Evolutionary conservation across 2,329 filamentous ascomycete genomes (phyloP).

Genomic region (Esteya vermicola): DNA sequence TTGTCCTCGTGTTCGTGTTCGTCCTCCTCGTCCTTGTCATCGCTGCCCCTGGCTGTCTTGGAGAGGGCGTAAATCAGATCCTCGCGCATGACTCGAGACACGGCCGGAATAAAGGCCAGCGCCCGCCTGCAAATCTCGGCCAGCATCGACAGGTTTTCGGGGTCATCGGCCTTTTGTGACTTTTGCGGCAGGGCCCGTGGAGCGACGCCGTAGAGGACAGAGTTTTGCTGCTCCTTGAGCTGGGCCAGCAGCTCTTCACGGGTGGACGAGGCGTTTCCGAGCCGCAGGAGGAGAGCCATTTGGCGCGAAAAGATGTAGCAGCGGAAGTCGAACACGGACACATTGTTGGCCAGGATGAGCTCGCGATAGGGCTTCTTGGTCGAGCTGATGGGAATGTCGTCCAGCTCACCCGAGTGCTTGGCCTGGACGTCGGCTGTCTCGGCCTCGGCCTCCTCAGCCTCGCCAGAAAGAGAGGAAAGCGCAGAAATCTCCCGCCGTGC

Average conservation of each 20-base stretch:
- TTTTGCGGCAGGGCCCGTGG: slow-evolving; percentile 30
- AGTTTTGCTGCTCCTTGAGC: slow-evolving; percentile 47
- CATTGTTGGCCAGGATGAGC: slow-evolving; percentile 84
- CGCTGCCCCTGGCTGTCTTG: slow-evolving; percentile 7
- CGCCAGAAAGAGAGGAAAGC: too few species aligned
- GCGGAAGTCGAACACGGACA: slow-evolving; percentile 90
- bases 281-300: slow-evolving; percentile 62
- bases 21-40: slow-evolving; percentile 20
- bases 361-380: slow-evolving; percentile 74
- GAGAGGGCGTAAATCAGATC: slow-evolving; percentile 54
- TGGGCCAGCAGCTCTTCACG: slow-evolving; percentile 48
- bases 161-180: slow-evolving; percentile 41
- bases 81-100: slow-evolving; percentile 63
- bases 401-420: slow-evolving; percentile 35
- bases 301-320: slow-evolving; percentile 90
- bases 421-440: slow-evolving; percentile 38
- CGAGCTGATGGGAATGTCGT: slow-evolving; percentile 45
- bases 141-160: slow-evolving; percentile 65
- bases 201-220: slow-evolving; percentile 41
- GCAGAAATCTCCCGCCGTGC: slow-evolving; percentile 37
- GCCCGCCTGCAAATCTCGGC: slow-evolving; percentile 75
- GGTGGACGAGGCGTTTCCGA: slow-evolving; percentile 60
- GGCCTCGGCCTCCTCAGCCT: slow-evolving; percentile 15
- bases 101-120: slow-evolving; percentile 69
- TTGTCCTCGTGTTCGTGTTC: too few species aligned